Evolutionary conservation across 2,329 filamentous ascomycete genomes (phyloP).

Genomic region (Ascochyta koolunga): DNA sequence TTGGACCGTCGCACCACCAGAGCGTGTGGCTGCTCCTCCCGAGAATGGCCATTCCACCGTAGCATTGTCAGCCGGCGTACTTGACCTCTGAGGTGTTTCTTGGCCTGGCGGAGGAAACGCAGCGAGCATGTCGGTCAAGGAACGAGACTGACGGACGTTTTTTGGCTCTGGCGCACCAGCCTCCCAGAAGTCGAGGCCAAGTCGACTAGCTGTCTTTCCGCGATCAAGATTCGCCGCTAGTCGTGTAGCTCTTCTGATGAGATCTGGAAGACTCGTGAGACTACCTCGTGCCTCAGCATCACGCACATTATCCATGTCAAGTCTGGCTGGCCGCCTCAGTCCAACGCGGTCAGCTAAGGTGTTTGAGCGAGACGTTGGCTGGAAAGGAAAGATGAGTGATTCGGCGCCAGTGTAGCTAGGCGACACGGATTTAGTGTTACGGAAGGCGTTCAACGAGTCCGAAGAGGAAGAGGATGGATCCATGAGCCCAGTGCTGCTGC

Average conservation of each 20-base stretch:
- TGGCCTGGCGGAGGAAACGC: slow-evolving; percentile 67
- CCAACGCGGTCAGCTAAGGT: slow-evolving; percentile 51
- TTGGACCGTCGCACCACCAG: slow-evolving; percentile 1
- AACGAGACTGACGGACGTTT: slow-evolving; percentile 51
- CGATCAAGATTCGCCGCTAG: slow-evolving; percentile 87
- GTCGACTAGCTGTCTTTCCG: slow-evolving; percentile 69
- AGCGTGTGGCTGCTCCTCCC: slow-evolving; percentile 11
- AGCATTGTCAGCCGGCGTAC: slow-evolving; percentile 38
- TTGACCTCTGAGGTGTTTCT: slow-evolving; percentile 46
- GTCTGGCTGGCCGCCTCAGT: slow-evolving; percentile 65
- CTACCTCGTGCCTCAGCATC: slow-evolving; percentile 85
- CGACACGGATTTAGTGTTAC: slow-evolving; percentile 24
- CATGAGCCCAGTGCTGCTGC: slow-evolving; percentile 43
- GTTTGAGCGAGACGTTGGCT: slow-evolving; percentile 35
- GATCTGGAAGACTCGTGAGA: slow-evolving; percentile 86
- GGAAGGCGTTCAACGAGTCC: slow-evolving; percentile 41
- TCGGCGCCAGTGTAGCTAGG: slow-evolving; percentile 29
- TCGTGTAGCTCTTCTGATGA: slow-evolving; percentile 86
- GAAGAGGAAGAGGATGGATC: slow-evolving; percentile 42
- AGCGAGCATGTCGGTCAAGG: slow-evolving; percentile 68
- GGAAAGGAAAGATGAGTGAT: slow-evolving; percentile 40
- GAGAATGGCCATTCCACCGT: slow-evolving; percentile 40
- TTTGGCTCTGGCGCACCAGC: slow-evolving; percentile 42
- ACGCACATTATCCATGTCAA: slow-evolving; percentile 82
- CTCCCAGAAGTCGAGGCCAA: slow-evolving; percentile 59